phyloP scores from a whole-genome alignment of 108 stramenopile genomes.

The Pseudonitzschia multiseries region DNA sequence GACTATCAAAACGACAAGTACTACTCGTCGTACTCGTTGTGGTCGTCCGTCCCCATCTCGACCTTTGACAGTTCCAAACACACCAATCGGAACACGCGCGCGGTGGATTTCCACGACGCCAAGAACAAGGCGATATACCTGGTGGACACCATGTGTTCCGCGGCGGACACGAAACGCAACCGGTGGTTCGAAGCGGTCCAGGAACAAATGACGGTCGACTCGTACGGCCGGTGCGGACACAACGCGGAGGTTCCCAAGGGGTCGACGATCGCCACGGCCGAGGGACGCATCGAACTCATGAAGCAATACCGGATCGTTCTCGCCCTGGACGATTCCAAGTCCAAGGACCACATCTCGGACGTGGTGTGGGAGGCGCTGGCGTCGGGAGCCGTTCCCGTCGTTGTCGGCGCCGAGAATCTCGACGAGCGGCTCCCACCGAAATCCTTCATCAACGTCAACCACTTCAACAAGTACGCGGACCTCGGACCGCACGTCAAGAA shows the following conservation, averaged over 20 bases:
- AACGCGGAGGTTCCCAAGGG: conserved; percentile 43
- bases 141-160: conserved; percentile 28
- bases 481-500: conserved; percentile 43
- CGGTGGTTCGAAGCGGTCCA: conserved; percentile 36
- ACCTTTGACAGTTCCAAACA: conserved; percentile 25
- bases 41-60: conserved; percentile 43
- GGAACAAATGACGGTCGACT: conserved; percentile 20
- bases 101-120: conserved; percentile 37
- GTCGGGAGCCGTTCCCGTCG: conserved; percentile 67
- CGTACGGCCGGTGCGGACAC: conserved; percentile 44
- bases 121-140: conserved; percentile 39
- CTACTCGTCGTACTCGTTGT: conserved; percentile 46
- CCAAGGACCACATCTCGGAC: conserved; percentile 72
- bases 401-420: conserved; percentile 67
- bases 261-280: conserved; percentile 21
- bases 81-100: conserved; percentile 32
- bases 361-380: conserved; percentile 62
- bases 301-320: conserved; percentile 62
- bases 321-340: conserved; percentile 52
- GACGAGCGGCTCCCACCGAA: conserved; percentile 47
- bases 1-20: conserved; percentile 34
- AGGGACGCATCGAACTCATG: conserved; percentile 48
- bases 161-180: conserved; percentile 26
- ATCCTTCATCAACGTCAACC: conserved; percentile 47
- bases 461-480: conserved; percentile 40